Evolutionary conservation across 495 filamentous ascomycete species (phyloP).

Genomic region (Chlorociboria aeruginascens): DNA sequence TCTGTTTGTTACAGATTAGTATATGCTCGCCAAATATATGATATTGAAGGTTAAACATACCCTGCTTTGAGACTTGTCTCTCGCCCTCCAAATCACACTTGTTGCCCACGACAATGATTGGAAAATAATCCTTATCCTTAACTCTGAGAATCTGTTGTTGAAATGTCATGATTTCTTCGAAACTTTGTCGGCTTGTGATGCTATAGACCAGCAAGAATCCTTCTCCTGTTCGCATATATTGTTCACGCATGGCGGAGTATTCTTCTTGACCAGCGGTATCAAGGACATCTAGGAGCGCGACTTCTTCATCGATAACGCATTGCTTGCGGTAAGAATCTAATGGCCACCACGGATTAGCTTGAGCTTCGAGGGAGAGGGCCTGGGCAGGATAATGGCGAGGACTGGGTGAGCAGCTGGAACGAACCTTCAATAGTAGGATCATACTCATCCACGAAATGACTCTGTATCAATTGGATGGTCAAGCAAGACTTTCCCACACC

Average conservation of each 20-base stretch:
- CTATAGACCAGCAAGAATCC: slow-evolving; percentile 90
- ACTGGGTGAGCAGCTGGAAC: slow-evolving; percentile 14
- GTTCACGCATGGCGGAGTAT: slow-evolving; percentile 98
- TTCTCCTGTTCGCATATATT: slow-evolving; percentile 99
- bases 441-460: slow-evolving; percentile 98
- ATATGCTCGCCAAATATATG: neutral
- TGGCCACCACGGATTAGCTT: slow-evolving; percentile 1
- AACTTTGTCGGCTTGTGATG: slow-evolving; percentile 92
- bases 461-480: slow-evolving; percentile 98
- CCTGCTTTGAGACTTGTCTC: slow-evolving; percentile 79
- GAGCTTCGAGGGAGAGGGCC: slow-evolving; percentile 3
- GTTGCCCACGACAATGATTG: slow-evolving; percentile 98
- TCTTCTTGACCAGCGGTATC: slow-evolving; percentile 98
- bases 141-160: slow-evolving; percentile 97
- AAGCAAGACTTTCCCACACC: slow-evolving; percentile 98
- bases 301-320: slow-evolving; percentile 96
- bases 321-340: slow-evolving; percentile 99
- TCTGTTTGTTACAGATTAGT: slow-evolving; percentile 39
- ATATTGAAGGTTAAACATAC: slow-evolving; percentile 36
- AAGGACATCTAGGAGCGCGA: slow-evolving; percentile 94
- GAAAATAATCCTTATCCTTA: slow-evolving; percentile 99
- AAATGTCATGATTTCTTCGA: slow-evolving; percentile 96
- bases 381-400: neutral
- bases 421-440: slow-evolving; percentile 98
- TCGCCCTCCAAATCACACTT: slow-evolving; percentile 96